A percentile compares a stretch with the other conserved stretches of the same genome.
Evolutionary conservation across 495 filamentous ascomycete species (phyloP).

Genomic region (Hypoxylon cercidicola): DNA sequence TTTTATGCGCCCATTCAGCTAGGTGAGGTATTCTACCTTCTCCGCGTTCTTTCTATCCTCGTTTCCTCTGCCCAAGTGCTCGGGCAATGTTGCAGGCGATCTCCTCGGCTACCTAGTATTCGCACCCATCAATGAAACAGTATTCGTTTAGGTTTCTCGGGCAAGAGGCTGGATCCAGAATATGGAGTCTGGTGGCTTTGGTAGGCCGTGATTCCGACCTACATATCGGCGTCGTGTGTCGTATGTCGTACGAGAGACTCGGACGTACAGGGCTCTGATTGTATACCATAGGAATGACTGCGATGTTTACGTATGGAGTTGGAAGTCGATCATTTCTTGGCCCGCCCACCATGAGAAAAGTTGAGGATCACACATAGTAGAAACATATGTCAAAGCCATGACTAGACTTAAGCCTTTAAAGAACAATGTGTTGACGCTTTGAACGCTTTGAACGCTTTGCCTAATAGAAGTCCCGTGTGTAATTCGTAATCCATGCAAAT

Average conservation of each 20-base stretch:
- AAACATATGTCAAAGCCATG: background rate
- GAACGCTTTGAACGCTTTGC: too few relatives aligned
- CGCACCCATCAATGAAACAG: slow-evolving; percentile 8
- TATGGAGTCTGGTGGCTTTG: background rate
- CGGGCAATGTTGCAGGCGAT: slow-evolving; percentile 18
- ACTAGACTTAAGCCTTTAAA: background rate
- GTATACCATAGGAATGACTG: background rate
- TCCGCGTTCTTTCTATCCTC: background rate
- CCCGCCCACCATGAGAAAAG: background rate
- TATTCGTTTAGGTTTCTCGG: slow-evolving; percentile 11
- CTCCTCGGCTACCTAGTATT: slow-evolving; percentile 2
- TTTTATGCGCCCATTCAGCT: slow-evolving; percentile 6
- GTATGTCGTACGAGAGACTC: background rate
- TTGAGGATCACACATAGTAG: background rate
- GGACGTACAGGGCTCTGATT: background rate
- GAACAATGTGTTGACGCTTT: too few relatives aligned
- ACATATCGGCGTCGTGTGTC: background rate
- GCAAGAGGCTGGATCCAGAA: background rate
- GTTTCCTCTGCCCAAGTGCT: background rate
- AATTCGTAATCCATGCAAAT: too few relatives aligned
- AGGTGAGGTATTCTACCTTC: too few relatives aligned
- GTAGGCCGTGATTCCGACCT: background rate
- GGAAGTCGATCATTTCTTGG: slow-evolving; percentile 2
- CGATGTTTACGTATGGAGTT: background rate
- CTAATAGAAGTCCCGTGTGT: too few relatives aligned